A percentile compares a stretch with the other conserved stretches of the same genome.
Evolutionary conservation across 2,329 filamentous ascomycete genomes (phyloP).

Genomic region (Basipetospora sp.): DNA sequence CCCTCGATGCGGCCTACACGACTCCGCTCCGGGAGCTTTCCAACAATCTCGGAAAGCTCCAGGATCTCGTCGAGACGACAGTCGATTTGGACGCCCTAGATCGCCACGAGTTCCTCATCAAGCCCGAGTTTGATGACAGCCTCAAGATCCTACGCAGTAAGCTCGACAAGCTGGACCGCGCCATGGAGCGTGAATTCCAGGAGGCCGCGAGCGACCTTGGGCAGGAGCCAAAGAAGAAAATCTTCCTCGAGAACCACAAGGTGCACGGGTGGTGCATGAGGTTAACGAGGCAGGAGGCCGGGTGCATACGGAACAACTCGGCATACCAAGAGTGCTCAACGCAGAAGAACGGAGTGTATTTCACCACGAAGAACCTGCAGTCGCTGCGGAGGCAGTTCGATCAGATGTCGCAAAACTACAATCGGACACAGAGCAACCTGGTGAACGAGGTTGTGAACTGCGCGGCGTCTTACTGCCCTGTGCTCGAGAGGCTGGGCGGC

Average conservation of each 20-base stretch:
- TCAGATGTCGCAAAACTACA: slow-evolving; percentile 86
- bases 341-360: slow-evolving; percentile 97
- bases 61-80: slow-evolving; percentile 97
- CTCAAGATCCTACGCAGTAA: slow-evolving; percentile 80
- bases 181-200: slow-evolving; percentile 72
- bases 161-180: slow-evolving; percentile 65
- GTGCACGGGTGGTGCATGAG: slow-evolving; percentile 95
- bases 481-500: slow-evolving; percentile 75
- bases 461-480: slow-evolving; percentile 84
- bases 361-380: slow-evolving; percentile 74
- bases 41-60: slow-evolving; percentile 67
- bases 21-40: slow-evolving; percentile 63
- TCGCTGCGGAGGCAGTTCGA: slow-evolving; percentile 79
- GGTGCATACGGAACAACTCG: slow-evolving; percentile 81
- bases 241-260: slow-evolving; percentile 91
- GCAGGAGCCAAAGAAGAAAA: slow-evolving; percentile 94
- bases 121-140: slow-evolving; percentile 88
- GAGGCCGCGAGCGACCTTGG: slow-evolving; percentile 65
- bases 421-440: slow-evolving; percentile 78
- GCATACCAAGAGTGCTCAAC: slow-evolving; percentile 90
- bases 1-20: slow-evolving; percentile 77
- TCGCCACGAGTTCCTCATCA: slow-evolving; percentile 97
- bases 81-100: slow-evolving; percentile 91
- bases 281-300: slow-evolving; percentile 77
- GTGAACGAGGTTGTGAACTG: slow-evolving; percentile 88